Base-by-base conservation (phyloP, 2,329 filamentous ascomycete genomes). In the Talaromyces sp. region DNA sequence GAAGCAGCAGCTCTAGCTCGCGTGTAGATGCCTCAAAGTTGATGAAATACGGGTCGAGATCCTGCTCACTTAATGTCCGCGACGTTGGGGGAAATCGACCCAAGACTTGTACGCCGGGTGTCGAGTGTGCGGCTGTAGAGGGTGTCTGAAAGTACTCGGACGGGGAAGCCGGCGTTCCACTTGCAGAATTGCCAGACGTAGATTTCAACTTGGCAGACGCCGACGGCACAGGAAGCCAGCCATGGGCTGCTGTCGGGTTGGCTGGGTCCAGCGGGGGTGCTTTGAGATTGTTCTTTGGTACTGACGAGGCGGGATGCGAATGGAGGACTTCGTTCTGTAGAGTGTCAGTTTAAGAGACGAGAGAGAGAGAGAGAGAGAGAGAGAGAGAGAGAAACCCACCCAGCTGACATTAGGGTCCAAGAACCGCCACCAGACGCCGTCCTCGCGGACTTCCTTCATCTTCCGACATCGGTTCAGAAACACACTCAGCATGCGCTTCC, bases 321-420 rank as follows among this genome's bases (percentile, higher is more conserved):
- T 95, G 88, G 7, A 99, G 79, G n/a, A 99, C 92, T 76, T 99
- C 94, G 71, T 85, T 95, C 92, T 96, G 64, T 29, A 60, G 27
- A 56, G 41, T 55, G 63, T 79, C 63, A 77, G 70, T 61, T 55
- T 21, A 31, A 31, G 19, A 2, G 7, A 17, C 29, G 31, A 2
- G 4, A 6, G 4, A 38, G 19, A 14, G 1, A 61, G 41, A 26
- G 7, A 10, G 10, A 14, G 27, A 43, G n/a, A n/a, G n/a, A n/a
- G n/a, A n/a, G n/a, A 3, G 3, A 19, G n/a, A 31, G 19, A 9
- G 3, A 26, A 27, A 72, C 80, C 62, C 85, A 96, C 92, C 94
- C 94, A 99, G 84, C 94, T 97, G 26, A 93, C 92, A 73, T 99
- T 97, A 11, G 95, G 94, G 72, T 99, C 94, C 35, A 99, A 82